Percentiles rank a stretch among this genome's conserved stretches.
Conservation (phyloP, 2,329 filamentous ascomycete species). For the Colletotrichum coccodes region DNA sequence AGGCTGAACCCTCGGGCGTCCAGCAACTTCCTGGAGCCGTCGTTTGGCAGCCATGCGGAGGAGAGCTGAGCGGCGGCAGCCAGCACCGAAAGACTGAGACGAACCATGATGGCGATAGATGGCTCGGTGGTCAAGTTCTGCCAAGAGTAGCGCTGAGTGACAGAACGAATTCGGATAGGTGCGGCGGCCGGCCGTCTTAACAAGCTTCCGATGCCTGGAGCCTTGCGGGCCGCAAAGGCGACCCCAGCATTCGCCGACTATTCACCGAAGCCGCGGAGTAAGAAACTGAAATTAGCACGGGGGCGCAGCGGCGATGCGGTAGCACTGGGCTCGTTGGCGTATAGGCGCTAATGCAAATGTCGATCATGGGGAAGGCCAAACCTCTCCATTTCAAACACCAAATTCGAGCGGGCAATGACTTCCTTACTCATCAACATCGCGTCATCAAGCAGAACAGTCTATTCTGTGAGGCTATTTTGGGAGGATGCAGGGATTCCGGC, state of each 20-base stretch:
- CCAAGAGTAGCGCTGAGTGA: background rate
- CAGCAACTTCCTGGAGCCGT: slow-evolving; percentile 24
- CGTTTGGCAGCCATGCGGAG: slow-evolving; percentile 22
- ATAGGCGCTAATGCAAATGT: slow-evolving; percentile 14
- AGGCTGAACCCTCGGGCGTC: slow-evolving; percentile 28
- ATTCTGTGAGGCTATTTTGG: slow-evolving; percentile 5
- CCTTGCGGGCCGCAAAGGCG: background rate
- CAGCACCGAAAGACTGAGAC: slow-evolving; percentile 14
- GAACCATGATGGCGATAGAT: slow-evolving; percentile 21
- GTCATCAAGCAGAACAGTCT: background rate
- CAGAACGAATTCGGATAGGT: background rate
- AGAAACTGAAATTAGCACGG: slow-evolving; percentile 15
- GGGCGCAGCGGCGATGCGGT: slow-evolving; percentile 13
- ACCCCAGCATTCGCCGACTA: background rate
- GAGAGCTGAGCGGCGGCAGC: slow-evolving; percentile 8
- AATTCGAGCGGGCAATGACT: background rate
- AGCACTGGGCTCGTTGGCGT: background rate
- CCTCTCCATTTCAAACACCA: background rate
- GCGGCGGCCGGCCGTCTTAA: slow-evolving; percentile 11
- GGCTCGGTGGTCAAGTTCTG: background rate
- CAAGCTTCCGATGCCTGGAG: background rate
- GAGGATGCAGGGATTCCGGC: background rate
- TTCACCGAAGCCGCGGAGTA: background rate
- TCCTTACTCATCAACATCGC: background rate
- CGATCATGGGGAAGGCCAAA: slow-evolving; percentile 1